Evolutionary conservation across 164 flowering plant species (phyloP).

Genomic region (Platanus orientalis): DNA sequence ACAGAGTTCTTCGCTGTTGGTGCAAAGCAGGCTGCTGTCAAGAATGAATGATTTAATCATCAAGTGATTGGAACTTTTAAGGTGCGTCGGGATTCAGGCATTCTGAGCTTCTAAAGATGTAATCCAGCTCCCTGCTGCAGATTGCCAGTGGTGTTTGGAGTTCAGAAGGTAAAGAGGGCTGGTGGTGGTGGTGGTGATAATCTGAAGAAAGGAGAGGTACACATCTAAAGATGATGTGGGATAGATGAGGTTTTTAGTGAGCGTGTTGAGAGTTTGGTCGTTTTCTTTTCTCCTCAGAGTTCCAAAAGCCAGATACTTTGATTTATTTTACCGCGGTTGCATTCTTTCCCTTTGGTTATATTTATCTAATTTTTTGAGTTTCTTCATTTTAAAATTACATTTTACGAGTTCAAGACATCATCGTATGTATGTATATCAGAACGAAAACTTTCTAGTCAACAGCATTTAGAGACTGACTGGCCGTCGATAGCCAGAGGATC

Average conservation of each 20-base stretch:
- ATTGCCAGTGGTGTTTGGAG: too few species aligned
- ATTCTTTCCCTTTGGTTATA: too few species aligned
- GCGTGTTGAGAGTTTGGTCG: not conserved
- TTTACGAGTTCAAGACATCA: too few species aligned
- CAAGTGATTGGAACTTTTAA: not conserved
- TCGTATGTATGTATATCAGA: too few species aligned
- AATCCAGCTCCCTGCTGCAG: not conserved
- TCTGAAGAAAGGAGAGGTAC: not conserved
- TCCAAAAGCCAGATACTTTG: conserved; percentile 1
- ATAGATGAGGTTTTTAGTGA: not conserved
- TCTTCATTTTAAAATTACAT: too few species aligned
- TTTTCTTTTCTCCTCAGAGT: not conserved
- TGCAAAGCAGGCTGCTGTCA: conserved; percentile 54
- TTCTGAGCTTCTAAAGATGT: not conserved
- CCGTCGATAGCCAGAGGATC: too few species aligned
- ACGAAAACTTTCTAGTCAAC: too few species aligned
- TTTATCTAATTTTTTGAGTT: not conserved
- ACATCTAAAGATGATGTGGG: not conserved
- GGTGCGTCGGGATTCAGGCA: not conserved
- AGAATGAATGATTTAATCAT: conserved; percentile 18
- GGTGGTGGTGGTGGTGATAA: not conserved
- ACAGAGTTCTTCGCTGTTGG: conserved; percentile 90
- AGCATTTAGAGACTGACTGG: too few species aligned
- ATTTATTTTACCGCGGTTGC: not conserved
- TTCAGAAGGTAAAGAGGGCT: not conserved